A percentile compares a stretch with the other conserved stretches of the same genome.
phyloP scores from a whole-genome alignment of 2,329 filamentous ascomycete genomes.

The Nemania diffusa region DNA sequence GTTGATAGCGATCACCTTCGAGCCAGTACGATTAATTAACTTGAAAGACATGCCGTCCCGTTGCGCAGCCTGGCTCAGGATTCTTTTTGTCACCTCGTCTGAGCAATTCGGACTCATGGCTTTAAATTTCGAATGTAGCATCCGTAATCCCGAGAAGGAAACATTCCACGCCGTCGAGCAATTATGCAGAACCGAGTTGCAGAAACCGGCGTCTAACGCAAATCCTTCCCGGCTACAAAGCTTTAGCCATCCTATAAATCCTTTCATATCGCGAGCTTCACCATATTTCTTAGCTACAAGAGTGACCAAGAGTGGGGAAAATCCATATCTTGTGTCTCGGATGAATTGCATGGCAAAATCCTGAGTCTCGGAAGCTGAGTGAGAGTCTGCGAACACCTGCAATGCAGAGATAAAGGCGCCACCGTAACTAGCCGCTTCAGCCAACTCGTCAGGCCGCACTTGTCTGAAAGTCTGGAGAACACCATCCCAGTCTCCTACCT shows the following conservation, averaged over 20 bases:
- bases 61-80: conserved; percentile 51
- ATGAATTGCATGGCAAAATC: conserved; percentile 54
- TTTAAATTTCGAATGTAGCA: conserved; percentile 50
- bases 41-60: conserved; percentile 19
- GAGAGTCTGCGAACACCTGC: conserved; percentile 53
- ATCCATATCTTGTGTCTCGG: conserved; percentile 49
- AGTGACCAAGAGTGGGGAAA: conserved; percentile 53
- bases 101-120: conserved; percentile 48
- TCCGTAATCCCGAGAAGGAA: conserved; percentile 50
- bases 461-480: conserved; percentile 51
- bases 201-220: conserved; percentile 51
- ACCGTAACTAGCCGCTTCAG: conserved; percentile 41
- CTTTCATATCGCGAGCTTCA: conserved; percentile 51
- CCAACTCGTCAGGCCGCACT: conserved; percentile 34
- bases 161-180: conserved; percentile 54
- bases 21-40: not conserved
- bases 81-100: conserved; percentile 54
- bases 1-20: conserved; percentile 34
- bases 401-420: conserved; percentile 53
- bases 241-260: conserved; percentile 55
- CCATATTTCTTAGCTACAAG: conserved; percentile 58
- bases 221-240: conserved; percentile 53
- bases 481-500: conserved; percentile 54
- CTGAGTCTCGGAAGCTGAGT: conserved; percentile 54
- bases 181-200: conserved; percentile 53